A percentile compares a stretch with the other conserved stretches of the same genome.
Conservation (phyloP, 371 early-diverging fungal genomes). For the Nematocida sp. region DNA sequence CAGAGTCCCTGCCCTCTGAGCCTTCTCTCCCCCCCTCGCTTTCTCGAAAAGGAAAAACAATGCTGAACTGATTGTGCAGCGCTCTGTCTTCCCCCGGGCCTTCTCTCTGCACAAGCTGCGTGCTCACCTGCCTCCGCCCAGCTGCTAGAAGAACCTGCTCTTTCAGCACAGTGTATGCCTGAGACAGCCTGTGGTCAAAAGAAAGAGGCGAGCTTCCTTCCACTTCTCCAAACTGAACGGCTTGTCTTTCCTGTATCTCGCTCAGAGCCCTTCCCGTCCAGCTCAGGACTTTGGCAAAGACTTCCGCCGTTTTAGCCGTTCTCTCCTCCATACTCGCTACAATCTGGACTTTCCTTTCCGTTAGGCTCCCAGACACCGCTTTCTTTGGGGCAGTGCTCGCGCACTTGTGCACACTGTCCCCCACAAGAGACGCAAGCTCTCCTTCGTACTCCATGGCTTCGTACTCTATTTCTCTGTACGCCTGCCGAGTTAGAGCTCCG, state of each 20-base stretch:
- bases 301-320: slow-evolving; percentile 25
- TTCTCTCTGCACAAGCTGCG: too few relatives aligned
- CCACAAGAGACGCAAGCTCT: slow-evolving; percentile 2
- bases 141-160: too few relatives aligned
- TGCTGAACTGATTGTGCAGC: too few relatives aligned
- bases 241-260: background rate
- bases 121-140: too few relatives aligned
- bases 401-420: slow-evolving; percentile 10
- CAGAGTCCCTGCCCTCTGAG: too few relatives aligned
- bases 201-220: background rate
- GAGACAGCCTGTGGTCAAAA: background rate
- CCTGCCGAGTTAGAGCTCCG: slow-evolving; percentile 1
- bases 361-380: background rate
- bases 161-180: background rate
- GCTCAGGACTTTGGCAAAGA: slow-evolving; percentile 5
- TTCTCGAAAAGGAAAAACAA: too few relatives aligned
- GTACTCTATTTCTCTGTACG: slow-evolving; percentile 37
- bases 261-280: background rate
- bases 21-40: too few relatives aligned
- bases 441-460: slow-evolving; percentile 47
- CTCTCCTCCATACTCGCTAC: slow-evolving; percentile 27
- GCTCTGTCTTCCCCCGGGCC: too few relatives aligned
- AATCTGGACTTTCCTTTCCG: slow-evolving; percentile 12
- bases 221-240: background rate
- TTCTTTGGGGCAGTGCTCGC: background rate